phyloP scores from a whole-genome alignment of 352 stramenopile genomes.

The Phytophthora litchii region DNA sequence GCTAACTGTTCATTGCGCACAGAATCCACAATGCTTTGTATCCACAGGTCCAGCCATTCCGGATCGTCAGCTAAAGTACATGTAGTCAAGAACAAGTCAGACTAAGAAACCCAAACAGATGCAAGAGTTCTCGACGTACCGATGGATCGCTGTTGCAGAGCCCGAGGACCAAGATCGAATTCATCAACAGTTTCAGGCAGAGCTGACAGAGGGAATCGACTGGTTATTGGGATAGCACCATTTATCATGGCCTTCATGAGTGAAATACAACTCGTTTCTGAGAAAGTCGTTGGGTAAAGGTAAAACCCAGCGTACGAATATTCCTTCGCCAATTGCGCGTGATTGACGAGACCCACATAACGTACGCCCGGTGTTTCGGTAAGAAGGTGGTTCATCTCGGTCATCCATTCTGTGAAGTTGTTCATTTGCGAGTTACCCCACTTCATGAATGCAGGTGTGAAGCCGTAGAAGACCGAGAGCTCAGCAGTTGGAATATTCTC shows the following conservation, averaged over 20 bases:
- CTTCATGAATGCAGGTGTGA: conserved; percentile 75
- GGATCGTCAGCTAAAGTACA: conserved; percentile 28
- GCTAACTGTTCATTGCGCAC: conserved; percentile 36
- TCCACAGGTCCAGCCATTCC: conserved; percentile 61
- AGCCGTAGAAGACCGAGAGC: conserved; percentile 91
- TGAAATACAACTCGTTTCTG: conserved; percentile 92
- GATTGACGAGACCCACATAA: conserved; percentile 84
- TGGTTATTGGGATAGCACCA: conserved; percentile 91
- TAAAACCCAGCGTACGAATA: conserved; percentile 87
- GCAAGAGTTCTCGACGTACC: conserved; percentile 15
- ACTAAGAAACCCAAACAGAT: background rate
- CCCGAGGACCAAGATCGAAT: conserved; percentile 80
- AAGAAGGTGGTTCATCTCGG: conserved; percentile 45
- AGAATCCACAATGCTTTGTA: conserved; percentile 52
- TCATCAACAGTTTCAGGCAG: conserved; percentile 63
- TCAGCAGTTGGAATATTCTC: conserved; percentile 52
- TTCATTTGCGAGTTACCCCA: conserved; percentile 53
- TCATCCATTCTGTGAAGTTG: conserved; percentile 70
- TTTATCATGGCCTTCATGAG: conserved; percentile 93
- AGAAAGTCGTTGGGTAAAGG: conserved; percentile 90
- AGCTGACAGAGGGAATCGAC: conserved; percentile 62
- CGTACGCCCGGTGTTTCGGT: conserved; percentile 50
- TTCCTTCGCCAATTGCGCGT: conserved; percentile 66
- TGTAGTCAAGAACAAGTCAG: background rate
- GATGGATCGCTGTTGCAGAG: conserved; percentile 23